Conservation (phyloP, 352 stramenopile genomes). For the Pythium aphanidermatum region DNA sequence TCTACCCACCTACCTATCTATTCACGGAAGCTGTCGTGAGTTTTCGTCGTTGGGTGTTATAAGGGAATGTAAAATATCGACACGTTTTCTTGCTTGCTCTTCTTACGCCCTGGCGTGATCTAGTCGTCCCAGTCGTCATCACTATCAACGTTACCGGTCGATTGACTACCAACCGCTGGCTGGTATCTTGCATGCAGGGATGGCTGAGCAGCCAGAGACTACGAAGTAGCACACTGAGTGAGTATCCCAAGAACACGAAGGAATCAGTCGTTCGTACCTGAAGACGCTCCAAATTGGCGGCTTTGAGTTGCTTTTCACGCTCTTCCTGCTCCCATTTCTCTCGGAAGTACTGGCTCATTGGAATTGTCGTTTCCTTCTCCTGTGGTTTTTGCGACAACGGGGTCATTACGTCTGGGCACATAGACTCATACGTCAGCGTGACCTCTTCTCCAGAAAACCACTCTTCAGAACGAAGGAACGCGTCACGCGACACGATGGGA, state of each 20-base stretch:
- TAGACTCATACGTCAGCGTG: constrained; percentile 40
- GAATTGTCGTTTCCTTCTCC: constrained; percentile 27
- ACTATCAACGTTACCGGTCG: constrained; percentile 52
- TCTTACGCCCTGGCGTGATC: constrained; percentile 12
- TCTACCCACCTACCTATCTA: constrained; percentile 11
- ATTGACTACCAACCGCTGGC: constrained; percentile 5
- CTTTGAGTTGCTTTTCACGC: constrained; percentile 51
- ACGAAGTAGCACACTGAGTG: neutral
- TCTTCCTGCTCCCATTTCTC: constrained; percentile 49
- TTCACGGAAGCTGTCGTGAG: constrained; percentile 3
- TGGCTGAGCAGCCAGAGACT: constrained; percentile 61
- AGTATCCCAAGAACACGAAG: too few relatives aligned
- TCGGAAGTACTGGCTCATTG: constrained; percentile 65
- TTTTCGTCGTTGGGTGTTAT: neutral
- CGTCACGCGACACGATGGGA: constrained; percentile 22
- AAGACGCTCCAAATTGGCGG: constrained; percentile 61
- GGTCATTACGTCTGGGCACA: constrained; percentile 55
- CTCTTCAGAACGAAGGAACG: constrained; percentile 26
- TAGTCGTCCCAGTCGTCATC: constrained; percentile 84
- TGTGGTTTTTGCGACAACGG: constrained; percentile 50
- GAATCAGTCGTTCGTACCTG: too few relatives aligned
- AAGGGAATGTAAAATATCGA: constrained; percentile 17
- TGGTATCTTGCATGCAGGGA: constrained; percentile 57
- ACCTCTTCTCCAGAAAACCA: constrained; percentile 53
- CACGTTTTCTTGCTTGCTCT: neutral